Conservation (phyloP, 2,329 filamentous ascomycete genomes). For the Amauroascus verrucosus region DNA sequence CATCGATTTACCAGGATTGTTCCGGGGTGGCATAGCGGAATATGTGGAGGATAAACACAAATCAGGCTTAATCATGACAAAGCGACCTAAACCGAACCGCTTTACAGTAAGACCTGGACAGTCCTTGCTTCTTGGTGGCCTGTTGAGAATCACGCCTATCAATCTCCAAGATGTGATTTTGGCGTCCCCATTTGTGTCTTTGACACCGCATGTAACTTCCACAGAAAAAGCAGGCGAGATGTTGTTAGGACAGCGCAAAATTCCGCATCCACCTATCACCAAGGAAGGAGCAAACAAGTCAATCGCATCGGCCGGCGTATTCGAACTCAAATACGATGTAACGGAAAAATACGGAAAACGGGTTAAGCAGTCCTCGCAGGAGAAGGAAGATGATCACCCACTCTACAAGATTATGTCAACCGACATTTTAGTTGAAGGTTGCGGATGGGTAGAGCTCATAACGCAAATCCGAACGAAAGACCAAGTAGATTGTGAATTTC, state of each 20-base stretch:
- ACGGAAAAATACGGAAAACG: conserved; percentile 66
- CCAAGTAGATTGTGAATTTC: conserved; percentile 38
- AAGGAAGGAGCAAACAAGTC: conserved; percentile 47
- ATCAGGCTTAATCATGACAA: conserved; percentile 64
- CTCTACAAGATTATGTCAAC: conserved; percentile 53
- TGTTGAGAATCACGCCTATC: conserved; percentile 76
- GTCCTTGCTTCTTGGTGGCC: conserved; percentile 72
- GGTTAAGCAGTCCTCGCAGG: conserved; percentile 35
- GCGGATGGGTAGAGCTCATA: conserved; percentile 84
- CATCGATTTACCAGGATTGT: conserved; percentile 81
- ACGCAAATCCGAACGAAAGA: conserved; percentile 61
- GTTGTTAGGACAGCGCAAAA: conserved; percentile 53
- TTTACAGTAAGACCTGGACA: conserved; percentile 62
- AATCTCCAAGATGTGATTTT: conserved; percentile 57
- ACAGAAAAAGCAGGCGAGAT: conserved; percentile 70
- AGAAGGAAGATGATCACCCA: not conserved
- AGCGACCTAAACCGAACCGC: conserved; percentile 63
- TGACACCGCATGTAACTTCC: conserved; percentile 64
- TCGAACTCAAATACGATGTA: conserved; percentile 68
- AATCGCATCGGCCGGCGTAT: conserved; percentile 62
- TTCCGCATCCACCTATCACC: conserved; percentile 55
- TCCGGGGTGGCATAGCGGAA: conserved; percentile 60
- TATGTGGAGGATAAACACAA: conserved; percentile 59
- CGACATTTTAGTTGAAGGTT: conserved; percentile 83
- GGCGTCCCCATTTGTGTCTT: conserved; percentile 75